Percentiles rank a stretch among this genome's conserved stretches.
Conservation (phyloP, 495 filamentous ascomycete genomes). For the Elaphomyces granulatus region DNA sequence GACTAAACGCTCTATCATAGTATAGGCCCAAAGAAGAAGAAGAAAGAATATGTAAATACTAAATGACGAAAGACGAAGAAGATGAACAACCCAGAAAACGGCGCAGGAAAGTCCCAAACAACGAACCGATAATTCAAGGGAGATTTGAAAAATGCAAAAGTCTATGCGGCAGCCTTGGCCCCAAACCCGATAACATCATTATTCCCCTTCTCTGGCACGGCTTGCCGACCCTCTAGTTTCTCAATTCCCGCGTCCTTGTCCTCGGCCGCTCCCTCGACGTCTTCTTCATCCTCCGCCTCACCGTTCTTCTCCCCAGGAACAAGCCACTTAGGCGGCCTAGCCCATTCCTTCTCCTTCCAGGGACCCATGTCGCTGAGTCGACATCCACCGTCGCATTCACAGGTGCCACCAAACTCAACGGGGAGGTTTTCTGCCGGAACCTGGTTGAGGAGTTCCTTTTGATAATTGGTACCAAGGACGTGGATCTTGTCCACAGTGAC, state of each 20-base stretch:
- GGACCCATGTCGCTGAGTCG: slow-evolving; percentile 78
- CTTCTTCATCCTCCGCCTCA: neutral
- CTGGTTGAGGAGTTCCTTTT: slow-evolving; percentile 69
- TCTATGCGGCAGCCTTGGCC: too few species aligned
- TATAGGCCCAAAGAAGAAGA: too few species aligned
- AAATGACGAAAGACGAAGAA: too few species aligned
- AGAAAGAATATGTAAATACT: too few species aligned
- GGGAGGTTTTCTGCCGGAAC: slow-evolving; percentile 87
- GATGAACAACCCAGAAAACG: too few species aligned
- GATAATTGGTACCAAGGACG: slow-evolving; percentile 66
- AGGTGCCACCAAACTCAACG: slow-evolving; percentile 69
- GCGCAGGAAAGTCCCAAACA: too few species aligned
- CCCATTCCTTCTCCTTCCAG: slow-evolving; percentile 73
- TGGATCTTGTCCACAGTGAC: slow-evolving; percentile 95
- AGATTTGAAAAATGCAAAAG: too few species aligned
- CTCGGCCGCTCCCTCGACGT: neutral
- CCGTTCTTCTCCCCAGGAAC: slow-evolving; percentile 18
- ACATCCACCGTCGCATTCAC: slow-evolving; percentile 74
- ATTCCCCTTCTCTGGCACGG: too few species aligned
- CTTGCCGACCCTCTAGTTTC: too few species aligned
- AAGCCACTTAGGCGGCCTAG: slow-evolving; percentile 52
- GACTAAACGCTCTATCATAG: too few species aligned
- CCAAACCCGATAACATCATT: too few species aligned
- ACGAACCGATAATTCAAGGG: too few species aligned
- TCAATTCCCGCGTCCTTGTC: neutral